Evolutionary conservation across 2,329 filamentous ascomycete genomes (phyloP).

Genomic region (Calonectria pteridis): DNA sequence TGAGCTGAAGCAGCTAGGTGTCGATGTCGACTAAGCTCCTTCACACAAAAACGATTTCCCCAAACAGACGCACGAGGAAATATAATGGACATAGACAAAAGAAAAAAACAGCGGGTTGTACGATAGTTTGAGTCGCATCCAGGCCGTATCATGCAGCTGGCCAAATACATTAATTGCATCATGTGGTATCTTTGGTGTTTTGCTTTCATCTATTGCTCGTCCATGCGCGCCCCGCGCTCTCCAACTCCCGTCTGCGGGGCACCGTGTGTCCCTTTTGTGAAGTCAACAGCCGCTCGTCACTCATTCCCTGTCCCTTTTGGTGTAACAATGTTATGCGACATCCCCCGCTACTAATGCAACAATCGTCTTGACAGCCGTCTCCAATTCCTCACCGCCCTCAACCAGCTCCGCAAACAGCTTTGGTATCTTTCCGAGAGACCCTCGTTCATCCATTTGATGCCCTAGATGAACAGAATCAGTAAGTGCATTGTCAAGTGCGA

Average conservation of each 20-base stretch:
- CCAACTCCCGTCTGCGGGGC: slow-evolving; percentile 4
- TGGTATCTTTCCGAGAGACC: slow-evolving; percentile 69
- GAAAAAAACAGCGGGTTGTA: slow-evolving; percentile 18
- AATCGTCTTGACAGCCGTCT: slow-evolving; percentile 69
- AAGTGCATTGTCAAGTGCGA: neutral
- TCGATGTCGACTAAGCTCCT: slow-evolving; percentile 76
- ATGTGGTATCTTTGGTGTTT: slow-evolving; percentile 31
- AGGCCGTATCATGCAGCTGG: slow-evolving; percentile 10
- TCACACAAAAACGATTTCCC: neutral
- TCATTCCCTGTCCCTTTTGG: neutral
- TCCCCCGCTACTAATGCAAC: slow-evolving; percentile 70
- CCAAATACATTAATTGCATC: slow-evolving; percentile 34
- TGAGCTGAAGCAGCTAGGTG: slow-evolving; percentile 80
- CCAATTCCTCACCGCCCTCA: slow-evolving; percentile 65
- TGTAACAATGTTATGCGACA: slow-evolving; percentile 29
- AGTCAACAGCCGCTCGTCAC: slow-evolving; percentile 2
- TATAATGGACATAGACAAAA: slow-evolving; percentile 40
- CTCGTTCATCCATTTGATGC: slow-evolving; percentile 69
- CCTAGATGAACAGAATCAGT: slow-evolving; percentile 56
- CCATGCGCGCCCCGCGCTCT: slow-evolving; percentile 20
- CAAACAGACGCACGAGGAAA: slow-evolving; percentile 17
- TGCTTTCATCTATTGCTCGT: neutral
- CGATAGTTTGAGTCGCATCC: slow-evolving; percentile 16
- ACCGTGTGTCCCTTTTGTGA: neutral
- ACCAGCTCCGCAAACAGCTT: slow-evolving; percentile 72